A percentile compares a stretch with the other conserved stretches of the same genome.
These are phyloP conservation scores for Beta corolliflora DNA, from an alignment of 179 eudicot genomes.

Conservation along the genomic window DNA sequence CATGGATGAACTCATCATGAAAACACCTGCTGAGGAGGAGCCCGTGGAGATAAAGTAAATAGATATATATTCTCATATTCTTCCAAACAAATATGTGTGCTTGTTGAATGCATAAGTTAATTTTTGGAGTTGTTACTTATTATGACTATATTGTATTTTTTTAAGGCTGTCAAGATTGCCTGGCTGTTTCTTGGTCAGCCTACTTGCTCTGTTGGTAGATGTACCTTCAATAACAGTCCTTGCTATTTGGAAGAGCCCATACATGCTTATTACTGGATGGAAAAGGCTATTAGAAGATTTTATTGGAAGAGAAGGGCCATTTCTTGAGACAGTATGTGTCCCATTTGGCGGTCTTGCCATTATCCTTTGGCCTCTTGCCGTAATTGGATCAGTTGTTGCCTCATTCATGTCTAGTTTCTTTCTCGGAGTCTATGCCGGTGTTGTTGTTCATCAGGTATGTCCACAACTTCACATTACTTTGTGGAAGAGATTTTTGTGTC, in stretches of 20 bases:
- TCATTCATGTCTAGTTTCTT: constrained; percentile 71
- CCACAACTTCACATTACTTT: background rate
- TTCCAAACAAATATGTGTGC: background rate
- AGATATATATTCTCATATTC: background rate
- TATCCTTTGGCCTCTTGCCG: constrained; percentile 87
- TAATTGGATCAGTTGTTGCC: constrained; percentile 59
- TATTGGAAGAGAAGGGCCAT: constrained; percentile 89
- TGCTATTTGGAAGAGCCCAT: constrained; percentile 89
- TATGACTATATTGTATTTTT: background rate
- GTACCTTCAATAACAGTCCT: constrained; percentile 58
- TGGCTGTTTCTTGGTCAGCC: constrained; percentile 49
- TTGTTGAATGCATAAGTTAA: background rate
- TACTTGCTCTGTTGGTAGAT: constrained; percentile 64
- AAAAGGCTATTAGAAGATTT: constrained; percentile 83
- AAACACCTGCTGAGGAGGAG: constrained; percentile 52
- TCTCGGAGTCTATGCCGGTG: constrained; percentile 72
- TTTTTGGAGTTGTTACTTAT: background rate
- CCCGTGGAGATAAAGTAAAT: constrained; percentile 70
- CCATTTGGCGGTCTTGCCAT: constrained; percentile 94
- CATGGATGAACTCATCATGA: constrained; percentile 79
- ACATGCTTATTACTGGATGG: constrained; percentile 89
- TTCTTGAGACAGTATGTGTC: constrained; percentile 84
- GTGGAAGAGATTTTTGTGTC: background rate
- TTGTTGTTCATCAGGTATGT: constrained; percentile 71
- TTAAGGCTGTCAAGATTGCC: constrained; percentile 63